phyloP scores from a whole-genome alignment of 495 filamentous ascomycete genomes.

The Neurospora sp. region DNA sequence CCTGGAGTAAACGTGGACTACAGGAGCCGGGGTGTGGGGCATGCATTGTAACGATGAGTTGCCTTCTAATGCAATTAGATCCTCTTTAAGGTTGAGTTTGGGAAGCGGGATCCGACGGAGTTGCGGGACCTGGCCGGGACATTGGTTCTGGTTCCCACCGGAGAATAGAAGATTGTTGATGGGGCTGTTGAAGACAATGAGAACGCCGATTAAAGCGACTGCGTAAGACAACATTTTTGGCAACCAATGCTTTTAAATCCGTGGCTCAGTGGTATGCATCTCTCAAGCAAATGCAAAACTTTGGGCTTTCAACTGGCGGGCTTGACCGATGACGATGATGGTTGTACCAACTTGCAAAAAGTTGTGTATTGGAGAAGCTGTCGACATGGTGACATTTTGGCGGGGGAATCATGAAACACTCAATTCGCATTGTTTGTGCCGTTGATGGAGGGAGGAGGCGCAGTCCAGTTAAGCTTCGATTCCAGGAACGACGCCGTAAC shows the following conservation, averaged over 20 bases:
- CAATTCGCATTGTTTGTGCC: neutral
- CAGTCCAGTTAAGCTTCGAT: neutral
- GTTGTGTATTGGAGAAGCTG: neutral
- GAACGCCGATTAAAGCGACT: conserved; percentile 13
- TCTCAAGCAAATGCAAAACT: neutral
- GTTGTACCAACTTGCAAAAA: neutral
- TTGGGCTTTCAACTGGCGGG: neutral
- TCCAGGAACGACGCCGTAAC: neutral
- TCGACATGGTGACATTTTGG: neutral
- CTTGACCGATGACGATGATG: neutral
- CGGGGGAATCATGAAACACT: neutral
- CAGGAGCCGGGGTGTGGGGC: conserved; percentile 16
- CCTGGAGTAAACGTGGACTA: conserved; percentile 31
- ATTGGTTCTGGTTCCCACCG: neutral
- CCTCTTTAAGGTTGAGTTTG: conserved; percentile 23
- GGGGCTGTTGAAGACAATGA: conserved; percentile 17
- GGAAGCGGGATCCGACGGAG: conserved; percentile 29
- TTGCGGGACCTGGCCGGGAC: conserved; percentile 2
- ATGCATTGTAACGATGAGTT: conserved; percentile 17
- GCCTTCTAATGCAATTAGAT: conserved; percentile 31
- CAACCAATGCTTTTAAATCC: neutral
- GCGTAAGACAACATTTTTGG: conserved; percentile 20
- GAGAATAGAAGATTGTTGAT: conserved; percentile 13
- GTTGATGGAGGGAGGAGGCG: neutral
- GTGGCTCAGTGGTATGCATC: neutral